These are phyloP conservation scores for Sporothrix pallida DNA, from an alignment of 2,329 filamentous ascomycete species.

Conservation along the genomic window DNA sequence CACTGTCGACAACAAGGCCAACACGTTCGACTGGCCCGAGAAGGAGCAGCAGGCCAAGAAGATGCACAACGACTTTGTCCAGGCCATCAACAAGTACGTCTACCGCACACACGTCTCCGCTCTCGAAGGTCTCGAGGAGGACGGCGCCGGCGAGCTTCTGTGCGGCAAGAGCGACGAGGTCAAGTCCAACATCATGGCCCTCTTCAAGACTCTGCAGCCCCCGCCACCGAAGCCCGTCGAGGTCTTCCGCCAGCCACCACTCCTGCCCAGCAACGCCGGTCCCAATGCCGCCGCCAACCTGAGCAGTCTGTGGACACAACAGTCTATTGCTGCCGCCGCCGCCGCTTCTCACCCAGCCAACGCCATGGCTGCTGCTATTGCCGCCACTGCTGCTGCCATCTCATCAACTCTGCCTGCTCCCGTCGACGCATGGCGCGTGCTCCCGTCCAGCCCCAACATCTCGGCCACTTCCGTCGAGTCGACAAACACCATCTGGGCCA, in stretches of 20 bases:
- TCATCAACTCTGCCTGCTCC: conserved; percentile 60
- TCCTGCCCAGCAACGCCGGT: conserved; percentile 79
- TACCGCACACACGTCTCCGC: conserved; percentile 87
- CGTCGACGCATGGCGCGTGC: conserved; percentile 87
- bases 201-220: conserved; percentile 87
- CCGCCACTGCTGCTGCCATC: conserved; percentile 33
- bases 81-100: conserved; percentile 96
- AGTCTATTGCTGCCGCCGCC: conserved; percentile 52
- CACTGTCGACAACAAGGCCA: conserved; percentile 86
- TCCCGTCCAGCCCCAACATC: conserved; percentile 80
- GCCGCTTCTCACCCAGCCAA: conserved; percentile 51
- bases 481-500: conserved; percentile 74
- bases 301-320: conserved; percentile 81
- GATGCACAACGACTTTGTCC: conserved; percentile 93
- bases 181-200: conserved; percentile 80
- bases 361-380: conserved; percentile 36
- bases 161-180: conserved; percentile 92
- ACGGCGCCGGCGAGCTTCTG: conserved; percentile 90
- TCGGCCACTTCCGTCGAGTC: conserved; percentile 74
- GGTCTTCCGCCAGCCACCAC: conserved; percentile 81
- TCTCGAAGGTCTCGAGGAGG: conserved; percentile 94
- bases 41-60: conserved; percentile 97
- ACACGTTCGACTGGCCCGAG: conserved; percentile 92
- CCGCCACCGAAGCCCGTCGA: conserved; percentile 88
- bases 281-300: conserved; percentile 54